Percentiles rank a stretch among this genome's conserved stretches.
Conservation (phyloP, 2,329 filamentous ascomycete species). For the Claviceps maximensis region DNA sequence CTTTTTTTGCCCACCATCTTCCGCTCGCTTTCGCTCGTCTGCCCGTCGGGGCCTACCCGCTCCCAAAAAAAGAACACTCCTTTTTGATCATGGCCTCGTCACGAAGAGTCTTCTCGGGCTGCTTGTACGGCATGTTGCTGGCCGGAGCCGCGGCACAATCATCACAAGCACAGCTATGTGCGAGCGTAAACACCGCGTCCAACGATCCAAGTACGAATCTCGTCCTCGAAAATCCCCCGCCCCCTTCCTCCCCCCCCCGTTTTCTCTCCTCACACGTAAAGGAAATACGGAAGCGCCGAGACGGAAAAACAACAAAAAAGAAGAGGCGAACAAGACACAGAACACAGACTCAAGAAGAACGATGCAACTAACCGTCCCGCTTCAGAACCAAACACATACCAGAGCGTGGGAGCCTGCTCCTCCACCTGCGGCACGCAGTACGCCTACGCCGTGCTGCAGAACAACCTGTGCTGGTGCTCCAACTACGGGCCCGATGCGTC, state of each 20-base stretch:
- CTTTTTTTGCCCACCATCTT: too few species aligned
- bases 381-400: slow-evolving; percentile 1
- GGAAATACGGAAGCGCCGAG: neutral
- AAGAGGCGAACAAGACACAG: neutral
- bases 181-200: slow-evolving; percentile 1
- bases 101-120: neutral
- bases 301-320: neutral
- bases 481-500: slow-evolving; percentile 1
- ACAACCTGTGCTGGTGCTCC: slow-evolving; percentile 4
- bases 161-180: slow-evolving; percentile 4
- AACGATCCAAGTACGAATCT: neutral
- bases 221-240: too few species aligned
- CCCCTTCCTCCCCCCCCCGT: too few species aligned
- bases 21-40: too few species aligned
- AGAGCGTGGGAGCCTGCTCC: slow-evolving; percentile 2
- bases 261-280: too few species aligned
- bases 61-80: too few species aligned
- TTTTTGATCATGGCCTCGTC: neutral
- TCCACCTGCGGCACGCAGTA: slow-evolving; percentile 1
- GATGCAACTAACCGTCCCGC: too few species aligned
- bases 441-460: slow-evolving; percentile 2
- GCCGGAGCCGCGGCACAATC: neutral
- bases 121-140: neutral
- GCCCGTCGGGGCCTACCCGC: too few species aligned
- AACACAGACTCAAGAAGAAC: too few species aligned